Percentiles rank a stretch among this genome's conserved stretches.
Evolutionary conservation across 495 filamentous ascomycete species (phyloP).

Genomic region (Talaromyces thailandensis): DNA sequence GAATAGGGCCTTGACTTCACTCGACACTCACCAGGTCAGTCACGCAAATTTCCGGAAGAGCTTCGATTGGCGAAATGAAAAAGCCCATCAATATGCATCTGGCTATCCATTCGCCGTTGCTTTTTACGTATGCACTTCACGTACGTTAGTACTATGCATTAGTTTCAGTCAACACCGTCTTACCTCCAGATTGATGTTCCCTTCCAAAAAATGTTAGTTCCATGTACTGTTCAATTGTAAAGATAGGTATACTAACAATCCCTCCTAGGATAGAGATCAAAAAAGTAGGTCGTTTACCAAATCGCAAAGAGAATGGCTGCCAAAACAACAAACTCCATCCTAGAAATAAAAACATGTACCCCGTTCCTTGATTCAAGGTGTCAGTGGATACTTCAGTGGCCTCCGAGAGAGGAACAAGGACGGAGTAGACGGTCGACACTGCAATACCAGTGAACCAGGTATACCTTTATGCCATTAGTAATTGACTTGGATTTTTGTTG

Average conservation of each 20-base stretch:
- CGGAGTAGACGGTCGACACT: conserved; percentile 51
- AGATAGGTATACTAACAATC: conserved; percentile 24
- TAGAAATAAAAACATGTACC: conserved; percentile 54
- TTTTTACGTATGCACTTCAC: conserved; percentile 27
- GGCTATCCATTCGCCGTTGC: conserved; percentile 56
- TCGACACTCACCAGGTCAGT: conserved; percentile 43
- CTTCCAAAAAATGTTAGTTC: conserved; percentile 4
- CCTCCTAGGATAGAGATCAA: conserved; percentile 47
- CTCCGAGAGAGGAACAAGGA: conserved; percentile 48
- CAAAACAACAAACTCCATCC: conserved; percentile 60
- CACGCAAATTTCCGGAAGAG: conserved; percentile 50
- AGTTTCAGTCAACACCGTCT: conserved; percentile 1
- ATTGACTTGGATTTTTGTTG: not conserved
- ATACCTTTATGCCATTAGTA: conserved; percentile 26
- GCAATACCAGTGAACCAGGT: conserved; percentile 53
- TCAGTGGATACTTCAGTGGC: conserved; percentile 43
- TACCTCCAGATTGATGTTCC: conserved; percentile 35
- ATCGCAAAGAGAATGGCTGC: conserved; percentile 60
- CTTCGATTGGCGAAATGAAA: conserved; percentile 57
- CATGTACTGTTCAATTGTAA: conserved; percentile 7
- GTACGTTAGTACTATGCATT: not conserved
- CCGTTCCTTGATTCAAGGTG: conserved; percentile 51
- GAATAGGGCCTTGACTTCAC: not conserved
- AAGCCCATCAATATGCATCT: conserved; percentile 53
- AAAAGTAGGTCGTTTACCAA: conserved; percentile 58